Base-by-base conservation (phyloP, 805 yeast genomes). In the Yarrowia osloensis region DNA sequence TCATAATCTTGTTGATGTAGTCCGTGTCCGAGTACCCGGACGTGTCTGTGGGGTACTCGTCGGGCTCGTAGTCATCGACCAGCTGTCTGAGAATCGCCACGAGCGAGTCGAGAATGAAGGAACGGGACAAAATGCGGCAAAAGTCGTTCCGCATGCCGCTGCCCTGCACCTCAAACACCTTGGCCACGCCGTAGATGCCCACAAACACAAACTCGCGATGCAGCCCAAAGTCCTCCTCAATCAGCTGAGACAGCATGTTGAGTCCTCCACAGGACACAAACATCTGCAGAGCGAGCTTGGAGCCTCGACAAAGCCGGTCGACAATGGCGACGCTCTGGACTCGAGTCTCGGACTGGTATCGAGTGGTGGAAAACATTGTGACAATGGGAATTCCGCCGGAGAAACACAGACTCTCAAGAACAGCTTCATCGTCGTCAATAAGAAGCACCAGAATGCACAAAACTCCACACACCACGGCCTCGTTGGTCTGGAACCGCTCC, bases 261-360 rank as follows among this genome's bases (percentile, higher is more conserved):
- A 84, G 73, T 0, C 85, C 86, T 12, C 85, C 85, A 65, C 82
- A 76, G 1, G 83, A 77, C 11, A 82, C 77, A 69, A 82, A 78
- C 82, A 80, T 80, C 9, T 81, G 78, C 21, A 82, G 72, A 2
- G 82, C 81, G 46, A 72, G 71, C 29, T 79, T 79, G 8, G 67
- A 39, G 19, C 70, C 70, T 26, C 74, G 70, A 54, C 81, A 72
- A 31, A 63, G 63, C 61, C 57, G 65, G 46, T 67, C 68, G n/a
- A 73, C 67, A 15, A 73, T 67, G 21, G 65, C 33, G 7, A 71
- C 73, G 4, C 71, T 69, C 65, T 68, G 69, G 9, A 55, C 37
- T 28, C 75, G 68, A 1, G 71, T 65, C 12, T 69, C 68, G 15
- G 33, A 31, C 28, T 68, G 26, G 46, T 57, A 65, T 12, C 67